Evolutionary conservation across 176 grass and related monocot genomes (phyloP).

Genomic region (Juncus effusus): DNA sequence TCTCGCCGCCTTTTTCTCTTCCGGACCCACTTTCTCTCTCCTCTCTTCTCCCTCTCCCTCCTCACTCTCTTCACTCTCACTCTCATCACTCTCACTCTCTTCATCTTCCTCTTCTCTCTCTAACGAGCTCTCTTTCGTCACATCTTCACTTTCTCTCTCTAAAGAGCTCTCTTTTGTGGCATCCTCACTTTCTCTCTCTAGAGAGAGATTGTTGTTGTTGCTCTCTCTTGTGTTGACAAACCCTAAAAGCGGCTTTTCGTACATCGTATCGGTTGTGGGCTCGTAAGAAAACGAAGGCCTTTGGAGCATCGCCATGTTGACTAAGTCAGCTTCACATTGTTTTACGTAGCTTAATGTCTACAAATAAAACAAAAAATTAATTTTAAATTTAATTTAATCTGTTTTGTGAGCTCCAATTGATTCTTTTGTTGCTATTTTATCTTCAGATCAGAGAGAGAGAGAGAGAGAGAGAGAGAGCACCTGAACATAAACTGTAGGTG

Average conservation of each 20-base stretch:
- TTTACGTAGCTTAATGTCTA: conserved; percentile 75
- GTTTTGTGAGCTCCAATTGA: not conserved
- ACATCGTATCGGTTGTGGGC: conserved; percentile 71
- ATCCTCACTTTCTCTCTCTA: conserved; percentile 6
- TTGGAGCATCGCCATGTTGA: conserved; percentile 66
- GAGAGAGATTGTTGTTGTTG: conserved; percentile 25
- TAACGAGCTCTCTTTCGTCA: conserved; percentile 22
- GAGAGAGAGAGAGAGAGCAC: conserved; percentile 30
- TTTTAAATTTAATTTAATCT: not conserved
- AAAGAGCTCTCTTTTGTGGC: conserved; percentile 23
- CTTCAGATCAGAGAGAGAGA: no score
- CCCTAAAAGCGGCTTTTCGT: conserved; percentile 61
- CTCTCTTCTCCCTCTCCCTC: conserved; percentile 39
- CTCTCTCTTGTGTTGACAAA: conserved; percentile 53
- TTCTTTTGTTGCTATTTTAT: not conserved
- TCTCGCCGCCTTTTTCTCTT: conserved; percentile 62
- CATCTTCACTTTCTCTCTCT: conserved; percentile 17
- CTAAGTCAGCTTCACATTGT: conserved; percentile 78
- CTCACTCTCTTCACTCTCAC: conserved; percentile 34
- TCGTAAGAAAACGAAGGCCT: conserved; percentile 57
- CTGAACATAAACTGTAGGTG: conserved; percentile 75
- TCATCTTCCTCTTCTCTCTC: conserved; percentile 25
- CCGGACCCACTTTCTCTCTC: conserved; percentile 51
- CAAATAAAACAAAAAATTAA: conserved; percentile 20
- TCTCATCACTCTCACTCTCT: conserved; percentile 17